Evolutionary conservation across 805 yeast genomes (phyloP), one percentile per base, ranked within the genome.

Genomic region (Cyberlindnera sargentensis): DNA sequence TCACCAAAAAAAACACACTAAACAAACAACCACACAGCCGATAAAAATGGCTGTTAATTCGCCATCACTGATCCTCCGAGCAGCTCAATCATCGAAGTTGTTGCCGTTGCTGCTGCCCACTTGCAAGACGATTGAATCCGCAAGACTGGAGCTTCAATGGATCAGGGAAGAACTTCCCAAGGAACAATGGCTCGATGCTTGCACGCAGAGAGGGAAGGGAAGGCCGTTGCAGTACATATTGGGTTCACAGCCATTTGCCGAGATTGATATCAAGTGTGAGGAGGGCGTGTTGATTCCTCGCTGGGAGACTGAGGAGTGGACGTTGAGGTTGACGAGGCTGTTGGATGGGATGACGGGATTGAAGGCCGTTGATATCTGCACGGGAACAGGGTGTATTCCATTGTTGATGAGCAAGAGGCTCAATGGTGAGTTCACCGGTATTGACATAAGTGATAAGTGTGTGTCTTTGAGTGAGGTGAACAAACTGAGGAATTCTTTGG

Each of bases 231-330:
- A 91, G 60, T 90, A 91, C 60, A 76, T 91, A 8, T 65, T 91
- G 8, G 89, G 93, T 0, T 64, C 78, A 0, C 97, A 90, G 63
- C 98, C 98, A 1, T 91, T 91, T 67, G 95, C 93, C 0, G 55
- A 60, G 1, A 57, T 91, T 39, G 76, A 75, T 9, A 71, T 91
- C 4, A 44, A 54, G 26, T 86, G 96, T 54, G 54, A 62, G 28
- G 67, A 66, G 1, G 79, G 79, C 0, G 97, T 88, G 2, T 65
- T 91, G 47, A 90, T 91, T 27, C 98, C 99, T 0, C 65, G 99
- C 40, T 81, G 91, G 84, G 99, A 91, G 58, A 91, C 99, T 0
- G 98, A 91, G 60, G 95, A 88, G 56, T 91, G 97, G 97, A 67
- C 75, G 8, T 31, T 65, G 28, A 70, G 70, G 43, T 57, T 84